Percentiles rank a stretch among this genome's conserved stretches.
Evolutionary conservation across 495 filamentous ascomycete species (phyloP).

Genomic region (Penicillium cataractarum): DNA sequence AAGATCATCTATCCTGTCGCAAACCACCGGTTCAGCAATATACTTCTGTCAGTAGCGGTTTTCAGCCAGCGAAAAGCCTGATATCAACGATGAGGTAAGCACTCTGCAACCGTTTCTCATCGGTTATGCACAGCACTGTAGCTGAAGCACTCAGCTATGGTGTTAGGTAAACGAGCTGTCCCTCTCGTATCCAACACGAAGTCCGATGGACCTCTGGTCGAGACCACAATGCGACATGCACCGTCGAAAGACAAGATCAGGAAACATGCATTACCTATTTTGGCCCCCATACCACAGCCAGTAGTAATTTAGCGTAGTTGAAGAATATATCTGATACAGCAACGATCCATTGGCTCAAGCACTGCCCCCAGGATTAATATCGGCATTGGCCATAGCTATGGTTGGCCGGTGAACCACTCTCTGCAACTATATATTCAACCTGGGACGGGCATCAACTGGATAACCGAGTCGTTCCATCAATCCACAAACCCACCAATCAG

Average conservation of each 20-base stretch:
- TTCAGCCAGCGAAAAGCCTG: background rate
- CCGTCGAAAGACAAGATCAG: background rate
- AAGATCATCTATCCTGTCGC: background rate
- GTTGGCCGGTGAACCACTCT: conserved; percentile 6
- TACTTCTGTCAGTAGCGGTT: background rate
- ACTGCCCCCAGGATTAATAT: background rate
- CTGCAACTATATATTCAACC: background rate
- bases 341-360: conserved; percentile 1
- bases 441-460: background rate
- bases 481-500: background rate
- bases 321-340: conserved; percentile 7
- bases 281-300: background rate
- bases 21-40: background rate
- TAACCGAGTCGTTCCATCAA: background rate
- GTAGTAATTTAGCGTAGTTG: background rate
- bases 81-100: background rate
- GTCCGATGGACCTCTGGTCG: background rate
- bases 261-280: background rate
- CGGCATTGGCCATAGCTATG: background rate
- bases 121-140: background rate
- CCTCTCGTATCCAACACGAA: background rate
- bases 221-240: background rate
- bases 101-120: background rate
- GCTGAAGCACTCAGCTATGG: background rate
- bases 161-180: background rate